Base-by-base conservation (phyloP, 202 grass and related monocot species). In the Hordeum pubiflorum region DNA sequence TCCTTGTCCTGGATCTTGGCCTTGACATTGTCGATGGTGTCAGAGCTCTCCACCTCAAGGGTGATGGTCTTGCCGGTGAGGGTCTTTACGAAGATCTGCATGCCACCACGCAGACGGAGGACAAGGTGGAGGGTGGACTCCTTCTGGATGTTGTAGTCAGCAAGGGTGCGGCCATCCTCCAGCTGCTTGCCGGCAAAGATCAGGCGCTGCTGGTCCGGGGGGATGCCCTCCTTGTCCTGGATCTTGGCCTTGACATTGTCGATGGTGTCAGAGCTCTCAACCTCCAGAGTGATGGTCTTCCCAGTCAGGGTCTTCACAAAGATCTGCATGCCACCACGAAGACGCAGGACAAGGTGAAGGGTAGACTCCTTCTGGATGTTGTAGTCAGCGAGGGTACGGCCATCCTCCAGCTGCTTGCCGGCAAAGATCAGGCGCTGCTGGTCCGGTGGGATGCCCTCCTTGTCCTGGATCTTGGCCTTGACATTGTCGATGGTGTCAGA, bases 51-150 rank as follows among this genome's bases (percentile, higher is more conserved):
- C 4, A 94, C 91, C 89, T 97, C 94, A 14, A 97, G 80, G 14
- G 91, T 94, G 83, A 97, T 94, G 4, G 94, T 97, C 89, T 94
- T 97, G 15, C 94, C 94, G 21, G 94, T 97, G 23, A 94, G 72
- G 75, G 94, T 92, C 76, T 97, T 97, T 56, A 97, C 94, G 9
- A 97, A 97, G 75, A 97, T 97, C 87, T 97, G 91, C 94, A 97
- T 97, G 0, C 69, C 69, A 6, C 69, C 69, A 11, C 69, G 66
- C 0, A 70, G 67, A 0, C 77, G 77, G 4, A 79, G 77, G 0
- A 88, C 86, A 0, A 88, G 34, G 75, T 88, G 86, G 0, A 88
- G 86, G 48, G 77, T 88, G 7, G 86, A 88, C 41, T 88, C 86
- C 76, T 88, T 88, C 13, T 88, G 86, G 69, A 88, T 88, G 76